Conservation (phyloP, 2,329 filamentous ascomycete species). For the Phaeosphaeria sp. region DNA sequence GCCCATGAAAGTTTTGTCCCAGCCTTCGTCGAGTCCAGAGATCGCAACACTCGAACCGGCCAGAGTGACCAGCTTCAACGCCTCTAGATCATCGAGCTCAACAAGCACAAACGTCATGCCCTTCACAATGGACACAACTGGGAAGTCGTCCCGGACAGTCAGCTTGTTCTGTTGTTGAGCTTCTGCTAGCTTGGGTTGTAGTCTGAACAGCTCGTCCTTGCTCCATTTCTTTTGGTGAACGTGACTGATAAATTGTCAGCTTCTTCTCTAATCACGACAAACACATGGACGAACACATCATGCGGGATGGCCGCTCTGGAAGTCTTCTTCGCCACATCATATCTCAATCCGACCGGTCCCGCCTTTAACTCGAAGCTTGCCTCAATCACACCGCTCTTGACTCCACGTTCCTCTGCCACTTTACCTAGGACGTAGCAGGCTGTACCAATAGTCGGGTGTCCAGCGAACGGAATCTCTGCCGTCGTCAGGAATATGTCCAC, state of each 20-base stretch:
- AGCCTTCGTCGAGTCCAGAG: constrained; percentile 53
- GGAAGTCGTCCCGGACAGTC: constrained; percentile 28
- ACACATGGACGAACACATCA: constrained; percentile 56
- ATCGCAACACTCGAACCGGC: constrained; percentile 38
- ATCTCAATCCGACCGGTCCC: constrained; percentile 53
- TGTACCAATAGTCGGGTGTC: constrained; percentile 64
- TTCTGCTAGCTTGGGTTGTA: constrained; percentile 46
- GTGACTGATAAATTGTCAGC: constrained; percentile 22
- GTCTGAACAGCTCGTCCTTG: constrained; percentile 30
- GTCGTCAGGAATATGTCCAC: constrained; percentile 63
- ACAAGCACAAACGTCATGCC: constrained; percentile 78
- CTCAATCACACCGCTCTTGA: constrained; percentile 31
- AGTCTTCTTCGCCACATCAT: constrained; percentile 48
- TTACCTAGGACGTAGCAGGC: constrained; percentile 55
- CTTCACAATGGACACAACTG: constrained; percentile 64
- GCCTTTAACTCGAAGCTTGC: constrained; percentile 53
- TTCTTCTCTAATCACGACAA: not conserved
- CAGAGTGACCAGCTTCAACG: constrained; percentile 57
- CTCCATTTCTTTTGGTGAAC: constrained; percentile 33
- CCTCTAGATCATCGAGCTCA: constrained; percentile 65
- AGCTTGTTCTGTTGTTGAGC: constrained; percentile 19
- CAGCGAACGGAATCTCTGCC: constrained; percentile 63
- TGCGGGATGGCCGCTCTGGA: constrained; percentile 71
- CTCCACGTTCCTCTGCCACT: constrained; percentile 25
- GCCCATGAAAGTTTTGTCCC: constrained; percentile 61